Evolutionary conservation across 1,139 yeast species (phyloP), one percentile per base, ranked within the genome.

Genomic region (Oligophagozyma castellii): DNA sequence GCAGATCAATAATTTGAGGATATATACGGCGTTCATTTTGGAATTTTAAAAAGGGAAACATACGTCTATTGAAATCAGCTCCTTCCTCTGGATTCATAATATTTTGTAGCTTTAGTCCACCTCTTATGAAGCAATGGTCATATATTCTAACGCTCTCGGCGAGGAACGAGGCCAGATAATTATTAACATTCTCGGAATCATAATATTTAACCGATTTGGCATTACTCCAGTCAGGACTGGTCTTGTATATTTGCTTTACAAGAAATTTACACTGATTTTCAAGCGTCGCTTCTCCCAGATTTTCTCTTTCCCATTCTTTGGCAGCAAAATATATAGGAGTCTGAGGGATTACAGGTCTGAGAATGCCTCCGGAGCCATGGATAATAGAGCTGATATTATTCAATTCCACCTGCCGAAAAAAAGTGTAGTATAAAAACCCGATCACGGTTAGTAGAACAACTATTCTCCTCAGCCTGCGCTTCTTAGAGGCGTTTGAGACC

Each of bases 111-210:
- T 19, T 20, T 13, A 29, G 19, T 10, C 23, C 24, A 19, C 27
- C 27, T 3, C 20, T 13, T 12, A 44, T 27, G 28, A 44, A 40
- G 24, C 48, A 44, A 13, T 34, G 25, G 19, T 40, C 38, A 30
- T 34, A 44, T 22, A 41, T 29, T 24, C 49, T 33, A 24, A 40
- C 20, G 14, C 43, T 29, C 23, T 44, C 49, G 15, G 37, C 33
- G 24, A 35, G 23, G 16, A 35, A 18, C 5, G 40, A 37, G 4
- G 33, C 21, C 8, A 35, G 16, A 14, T 32, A 21, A 20, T 42
- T 32, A 19, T 42, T 42, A 3, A 32, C 20, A 10, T 28, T 34
- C 12, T 37, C 37, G 11, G 23, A 27, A 6, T 25, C 31, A 26
- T 33, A 28, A 22, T 32, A 35, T 10, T 29, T 29, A 3, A 31